Evolutionary conservation across 192 early-diverging fungal species (phyloP).

Genomic region (Linnemannia zychae): DNA sequence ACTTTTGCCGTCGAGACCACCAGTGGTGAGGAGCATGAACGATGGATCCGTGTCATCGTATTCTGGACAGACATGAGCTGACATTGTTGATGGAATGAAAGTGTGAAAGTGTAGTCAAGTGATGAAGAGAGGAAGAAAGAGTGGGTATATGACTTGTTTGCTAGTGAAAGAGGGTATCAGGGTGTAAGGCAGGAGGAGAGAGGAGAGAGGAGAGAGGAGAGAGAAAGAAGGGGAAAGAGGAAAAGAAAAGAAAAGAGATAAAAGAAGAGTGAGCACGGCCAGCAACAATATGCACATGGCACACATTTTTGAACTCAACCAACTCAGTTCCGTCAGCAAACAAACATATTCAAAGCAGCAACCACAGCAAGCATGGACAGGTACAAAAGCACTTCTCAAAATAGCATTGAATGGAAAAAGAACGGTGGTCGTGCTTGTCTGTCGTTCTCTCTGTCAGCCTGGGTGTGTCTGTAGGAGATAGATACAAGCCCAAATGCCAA

Average conservation of each 20-base stretch:
- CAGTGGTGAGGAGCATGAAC: neutral
- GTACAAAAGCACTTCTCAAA: neutral
- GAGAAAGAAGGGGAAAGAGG: neutral
- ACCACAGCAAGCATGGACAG: neutral
- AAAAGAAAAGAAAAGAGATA: neutral
- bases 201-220: neutral
- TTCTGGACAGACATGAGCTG: slow-evolving; percentile 38
- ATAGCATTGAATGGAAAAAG: neutral
- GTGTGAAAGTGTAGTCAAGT: neutral
- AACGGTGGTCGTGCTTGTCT: neutral
- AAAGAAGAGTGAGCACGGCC: neutral
- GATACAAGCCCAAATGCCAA: too few relatives aligned
- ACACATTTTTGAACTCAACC: slow-evolving; percentile 12
- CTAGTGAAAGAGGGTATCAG: neutral
- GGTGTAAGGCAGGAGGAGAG: neutral
- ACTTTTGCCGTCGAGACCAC: slow-evolving; percentile 33
- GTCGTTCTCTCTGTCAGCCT: too few relatives aligned
- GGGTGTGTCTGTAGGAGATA: too few relatives aligned
- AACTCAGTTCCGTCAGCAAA: neutral
- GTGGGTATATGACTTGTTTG: neutral
- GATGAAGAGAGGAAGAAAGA: neutral
- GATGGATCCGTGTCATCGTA: slow-evolving; percentile 24
- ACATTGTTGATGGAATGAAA: slow-evolving; percentile 6
- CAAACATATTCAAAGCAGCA: neutral
- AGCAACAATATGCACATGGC: slow-evolving; percentile 10